Evolutionary conservation across 305 asterid genomes (phyloP), one percentile per base, ranked within the genome.

Genomic region (Solanum hybrid): DNA sequence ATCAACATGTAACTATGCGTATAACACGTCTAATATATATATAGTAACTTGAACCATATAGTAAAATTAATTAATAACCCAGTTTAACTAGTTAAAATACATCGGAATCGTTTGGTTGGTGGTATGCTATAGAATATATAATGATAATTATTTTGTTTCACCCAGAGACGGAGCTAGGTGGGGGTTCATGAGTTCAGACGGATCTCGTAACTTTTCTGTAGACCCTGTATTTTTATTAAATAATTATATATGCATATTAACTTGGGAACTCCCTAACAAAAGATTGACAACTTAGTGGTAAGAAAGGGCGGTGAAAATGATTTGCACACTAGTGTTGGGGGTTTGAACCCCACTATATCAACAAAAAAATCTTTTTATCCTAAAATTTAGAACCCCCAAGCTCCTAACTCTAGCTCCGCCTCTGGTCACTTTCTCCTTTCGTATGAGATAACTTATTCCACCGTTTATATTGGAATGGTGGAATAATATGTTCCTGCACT

Each of bases 131-230:
- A 0, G 4, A 69, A 69, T 24, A 69, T 12, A 0, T 11, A 24
- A 5, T 12, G 31, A 24, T 24, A 69, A 24, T 69, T 69, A 24
- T 69, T 69, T 64, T 22, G 11, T 64, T 64, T 64, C 0, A 60
- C 3, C 12, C 2, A 56, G 0, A 6, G 24, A 3, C 2, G 0
- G 10, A 17, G 69, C 2, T 56, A 6, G 10, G 1, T 16, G 66
- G 10, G 22, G 10, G 10, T 56, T 56, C 2, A 6, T 56, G 4
- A 0, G 4, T 56, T 56, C 69, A 5, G 24, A 56, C 4, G 2
- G 0, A 17, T 0, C 1, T 0, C 17, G 0, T 17, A 7, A 17
- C 10, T 56, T 56, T 56, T 56, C 0, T 2, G 4, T 17, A 17
- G 24, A 6, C 4, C 0, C 0, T 17, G 4, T 56, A 17, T 56